Evolutionary conservation across 2,329 filamentous ascomycete species (phyloP), one percentile per base, ranked within the genome.

Genomic region (Parastagonospora nodorum): DNA sequence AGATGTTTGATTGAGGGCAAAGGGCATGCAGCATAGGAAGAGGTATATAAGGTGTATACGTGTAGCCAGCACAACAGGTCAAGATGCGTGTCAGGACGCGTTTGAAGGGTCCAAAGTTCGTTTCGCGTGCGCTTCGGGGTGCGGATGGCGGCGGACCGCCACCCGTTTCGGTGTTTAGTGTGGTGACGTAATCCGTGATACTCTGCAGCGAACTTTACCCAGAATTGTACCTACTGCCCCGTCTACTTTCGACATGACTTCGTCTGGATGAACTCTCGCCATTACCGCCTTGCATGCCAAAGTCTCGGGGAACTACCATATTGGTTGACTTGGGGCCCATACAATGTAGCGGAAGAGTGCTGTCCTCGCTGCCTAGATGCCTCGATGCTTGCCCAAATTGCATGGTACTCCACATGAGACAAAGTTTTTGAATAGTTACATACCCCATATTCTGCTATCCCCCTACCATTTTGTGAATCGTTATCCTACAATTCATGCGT

Each of bases 1-100:
- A 12, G 15, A n/a, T 19, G 16, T 2, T 19, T 8, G 19, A 39
- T 27, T 39, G 19, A 27, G 14, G 24, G 27, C 15, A 15, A 19
- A 12, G 19, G 39, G 24, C 8, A 12, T 24, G 19, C 19, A 24
- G 19, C n/a, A n/a, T n/a, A 31, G 27, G 27, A 14, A 39, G 15
- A 45, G 12, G 10, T 2, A 1, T 10, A 28, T 9, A 11, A 32
- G 2, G 29, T 31, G 15, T 48, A 31, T 42, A 42, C 19, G 19
- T 42, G 38, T 48, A 30, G 14, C 39, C 27, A 10, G 38, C 36
- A 42, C 38, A 48, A 31, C 5, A 36, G 32, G 7, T 29, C n/a
- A 24, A 10, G 38, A 27, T 24, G 31, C 24, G 45, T 48, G 45
- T 48, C 45, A 48, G 31, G 12, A 19, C 39, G 32, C 38, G 45